Base-by-base conservation (phyloP, 2,329 filamentous ascomycete genomes). In the Fusarium phyllophilum region DNA sequence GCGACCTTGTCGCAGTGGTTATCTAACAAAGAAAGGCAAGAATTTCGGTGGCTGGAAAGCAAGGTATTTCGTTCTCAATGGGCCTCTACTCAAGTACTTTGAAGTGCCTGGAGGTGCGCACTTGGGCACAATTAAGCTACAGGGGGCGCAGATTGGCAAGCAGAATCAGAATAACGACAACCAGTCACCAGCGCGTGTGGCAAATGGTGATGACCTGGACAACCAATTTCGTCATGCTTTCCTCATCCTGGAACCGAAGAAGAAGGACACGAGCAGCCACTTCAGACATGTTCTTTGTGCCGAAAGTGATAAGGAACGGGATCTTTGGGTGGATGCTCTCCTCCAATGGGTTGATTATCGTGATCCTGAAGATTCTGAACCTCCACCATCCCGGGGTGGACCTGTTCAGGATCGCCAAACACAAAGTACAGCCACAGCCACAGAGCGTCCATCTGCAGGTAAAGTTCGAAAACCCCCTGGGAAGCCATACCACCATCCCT, bases 41-140 rank as follows among this genome's bases (percentile, higher is more conserved):
- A 98, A 98, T 79, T 99, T 99, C 84, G 96, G 96, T 58, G 96
- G 96, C 55, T 99, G 96, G 96, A 99, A 99, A 83, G 95, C 95
- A 17, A 85, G 90, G 39, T 91, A 90, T 78, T 92, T 91, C 78
- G 83, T 90, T 29, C 84, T 90, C 18, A 88, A 90, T 59, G 88
- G 89, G 0, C 88, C 88, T n/a, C 83, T 85, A 14, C 78, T 99
- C 77, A 95, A 93, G 78, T 99, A 99, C 81, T 98, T 94, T 78
- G 96, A 99, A 82, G 90, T 93, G 5, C 95, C 94, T 7, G 95
- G 96, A 55, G 96, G 96, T 49, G 91, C 94, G 22, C 94, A 98
- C 80, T 85, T 98, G 44, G 96, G 96, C 7, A 96, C 94, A 4
- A 98, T 99, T 84, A 98, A 97, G 83, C 88, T 99, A 39, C 90